These are phyloP conservation scores for Saccharomycopsis capsularis DNA, from an alignment of 805 yeast species.

Conservation along the genomic window DNA sequence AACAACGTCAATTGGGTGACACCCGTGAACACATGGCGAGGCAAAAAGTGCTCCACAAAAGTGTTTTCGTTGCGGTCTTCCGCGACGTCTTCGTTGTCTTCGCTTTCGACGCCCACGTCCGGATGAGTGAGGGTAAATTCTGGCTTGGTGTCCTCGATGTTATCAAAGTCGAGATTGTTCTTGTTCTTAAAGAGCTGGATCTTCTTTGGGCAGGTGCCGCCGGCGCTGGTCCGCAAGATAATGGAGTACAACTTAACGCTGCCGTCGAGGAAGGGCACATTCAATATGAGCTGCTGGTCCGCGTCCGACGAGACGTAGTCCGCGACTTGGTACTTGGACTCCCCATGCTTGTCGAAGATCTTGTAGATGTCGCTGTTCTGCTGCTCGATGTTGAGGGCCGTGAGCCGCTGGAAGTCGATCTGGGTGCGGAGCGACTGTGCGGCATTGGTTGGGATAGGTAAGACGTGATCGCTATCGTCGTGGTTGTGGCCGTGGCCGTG, in stretches of 20 bases:
- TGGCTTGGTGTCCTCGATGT: conserved; percentile 41
- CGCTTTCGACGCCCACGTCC: conserved; percentile 41
- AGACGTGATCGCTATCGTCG: conserved; percentile 31
- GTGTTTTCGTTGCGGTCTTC: conserved; percentile 34
- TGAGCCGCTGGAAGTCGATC: conserved; percentile 53
- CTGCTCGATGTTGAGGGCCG: conserved; percentile 57
- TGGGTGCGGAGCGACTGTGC: conserved; percentile 59
- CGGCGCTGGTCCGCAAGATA: conserved; percentile 56
- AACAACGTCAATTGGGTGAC: conserved; percentile 61
- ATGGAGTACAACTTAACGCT: conserved; percentile 68
- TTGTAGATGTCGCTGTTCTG: conserved; percentile 40
- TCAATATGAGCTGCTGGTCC: conserved; percentile 71
- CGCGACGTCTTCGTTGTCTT: conserved; percentile 32
- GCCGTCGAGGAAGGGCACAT: conserved; percentile 68
- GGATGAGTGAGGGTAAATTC: conserved; percentile 58
- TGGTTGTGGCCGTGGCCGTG: conserved; percentile 36
- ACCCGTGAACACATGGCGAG: conserved; percentile 67
- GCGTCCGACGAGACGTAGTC: conserved; percentile 46
- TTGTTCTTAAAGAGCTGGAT: conserved; percentile 70
- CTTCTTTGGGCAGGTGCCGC: conserved; percentile 56
- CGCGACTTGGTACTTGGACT: conserved; percentile 39
- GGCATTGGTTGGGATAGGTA: conserved; percentile 64
- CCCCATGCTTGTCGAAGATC: conserved; percentile 47
- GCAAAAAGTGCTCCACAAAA: conserved; percentile 77
- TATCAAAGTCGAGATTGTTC: conserved; percentile 65